Evolutionary conservation across 2,329 filamentous ascomycete species (phyloP).

Genomic region (Colletotrichum scovillei): DNA sequence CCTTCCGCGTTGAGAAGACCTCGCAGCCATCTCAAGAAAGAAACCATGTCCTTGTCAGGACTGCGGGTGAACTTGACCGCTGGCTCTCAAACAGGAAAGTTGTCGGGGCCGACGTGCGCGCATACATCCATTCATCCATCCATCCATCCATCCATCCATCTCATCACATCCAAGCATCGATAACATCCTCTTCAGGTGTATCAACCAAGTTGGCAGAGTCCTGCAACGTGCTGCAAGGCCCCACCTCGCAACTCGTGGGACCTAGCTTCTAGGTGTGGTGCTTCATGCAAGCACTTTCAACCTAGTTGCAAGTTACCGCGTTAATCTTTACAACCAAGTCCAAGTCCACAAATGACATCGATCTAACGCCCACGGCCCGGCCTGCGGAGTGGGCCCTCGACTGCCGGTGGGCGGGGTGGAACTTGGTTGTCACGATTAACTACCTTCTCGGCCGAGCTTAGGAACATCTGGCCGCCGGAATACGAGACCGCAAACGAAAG

Average conservation of each 20-base stretch:
- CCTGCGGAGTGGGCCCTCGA: not conserved
- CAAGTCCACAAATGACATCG: constrained; percentile 32
- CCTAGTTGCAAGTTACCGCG: not conserved
- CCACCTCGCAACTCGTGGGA: not conserved
- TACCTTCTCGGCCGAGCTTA: constrained; percentile 7
- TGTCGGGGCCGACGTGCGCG: not conserved
- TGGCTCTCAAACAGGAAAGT: constrained; percentile 21
- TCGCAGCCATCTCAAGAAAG: not conserved
- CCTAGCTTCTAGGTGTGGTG: not conserved
- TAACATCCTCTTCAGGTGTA: not conserved
- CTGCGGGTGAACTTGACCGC: not conserved
- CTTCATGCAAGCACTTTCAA: constrained; percentile 26
- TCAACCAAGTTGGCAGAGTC: not conserved
- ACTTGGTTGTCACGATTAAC: not conserved
- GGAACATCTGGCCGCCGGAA: constrained; percentile 11
- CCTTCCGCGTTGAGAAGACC: constrained; percentile 16
- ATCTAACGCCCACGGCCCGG: not conserved
- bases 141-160: not conserved
- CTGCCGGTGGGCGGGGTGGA: not conserved
- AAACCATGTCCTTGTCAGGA: constrained; percentile 21
- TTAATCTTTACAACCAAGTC: not conserved
- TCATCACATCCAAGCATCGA: not conserved
- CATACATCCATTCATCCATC: not conserved
- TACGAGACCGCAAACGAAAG: constrained; percentile 12
- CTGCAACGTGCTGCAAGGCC: not conserved